A percentile compares a stretch with the other conserved stretches of the same genome.
Conservation (phyloP, 768 basidiomycete species). For the Cystobasidiopsis lactophilus region DNA sequence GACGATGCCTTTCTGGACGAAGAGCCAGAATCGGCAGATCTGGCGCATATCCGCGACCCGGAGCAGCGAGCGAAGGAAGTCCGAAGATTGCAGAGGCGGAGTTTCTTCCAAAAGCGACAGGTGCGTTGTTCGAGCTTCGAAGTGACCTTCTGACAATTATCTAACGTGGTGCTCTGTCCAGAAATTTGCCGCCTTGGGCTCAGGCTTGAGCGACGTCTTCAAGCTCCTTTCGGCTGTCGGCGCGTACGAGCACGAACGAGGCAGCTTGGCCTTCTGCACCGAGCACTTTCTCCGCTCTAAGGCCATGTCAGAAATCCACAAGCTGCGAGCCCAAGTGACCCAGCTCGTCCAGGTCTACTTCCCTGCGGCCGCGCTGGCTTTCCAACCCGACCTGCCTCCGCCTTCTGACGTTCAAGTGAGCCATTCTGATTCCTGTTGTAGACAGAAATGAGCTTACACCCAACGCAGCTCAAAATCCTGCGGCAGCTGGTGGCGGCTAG, state of each 20-base stretch:
- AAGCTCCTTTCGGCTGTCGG: slow-evolving; percentile 80
- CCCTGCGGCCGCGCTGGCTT: slow-evolving; percentile 38
- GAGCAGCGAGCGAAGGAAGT: slow-evolving; percentile 27
- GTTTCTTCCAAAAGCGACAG: slow-evolving; percentile 61
- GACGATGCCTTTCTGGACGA: slow-evolving; percentile 19
- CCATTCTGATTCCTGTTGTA: neutral
- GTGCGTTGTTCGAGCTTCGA: slow-evolving; percentile 28
- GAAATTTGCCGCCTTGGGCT: slow-evolving; percentile 60
- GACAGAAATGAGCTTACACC: neutral
- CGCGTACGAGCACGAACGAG: slow-evolving; percentile 80
- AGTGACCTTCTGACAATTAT: neutral
- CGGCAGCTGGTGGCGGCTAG: slow-evolving; percentile 68
- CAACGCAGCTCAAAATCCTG: slow-evolving; percentile 55
- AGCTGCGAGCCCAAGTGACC: slow-evolving; percentile 69
- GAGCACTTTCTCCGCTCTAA: slow-evolving; percentile 79
- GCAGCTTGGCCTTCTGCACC: slow-evolving; percentile 53
- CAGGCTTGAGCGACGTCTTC: slow-evolving; percentile 62
- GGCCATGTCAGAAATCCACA: slow-evolving; percentile 98
- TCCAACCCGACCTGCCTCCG: slow-evolving; percentile 44
- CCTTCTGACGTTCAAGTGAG: slow-evolving; percentile 56
- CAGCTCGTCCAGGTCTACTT: slow-evolving; percentile 64
- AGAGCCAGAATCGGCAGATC: slow-evolving; percentile 32
- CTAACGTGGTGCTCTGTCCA: slow-evolving; percentile 21
- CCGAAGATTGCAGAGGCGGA: slow-evolving; percentile 41
- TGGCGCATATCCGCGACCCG: slow-evolving; percentile 25